Evolutionary conservation across 257 asterid species (phyloP).

Genomic region (Solanum etuberosum): DNA sequence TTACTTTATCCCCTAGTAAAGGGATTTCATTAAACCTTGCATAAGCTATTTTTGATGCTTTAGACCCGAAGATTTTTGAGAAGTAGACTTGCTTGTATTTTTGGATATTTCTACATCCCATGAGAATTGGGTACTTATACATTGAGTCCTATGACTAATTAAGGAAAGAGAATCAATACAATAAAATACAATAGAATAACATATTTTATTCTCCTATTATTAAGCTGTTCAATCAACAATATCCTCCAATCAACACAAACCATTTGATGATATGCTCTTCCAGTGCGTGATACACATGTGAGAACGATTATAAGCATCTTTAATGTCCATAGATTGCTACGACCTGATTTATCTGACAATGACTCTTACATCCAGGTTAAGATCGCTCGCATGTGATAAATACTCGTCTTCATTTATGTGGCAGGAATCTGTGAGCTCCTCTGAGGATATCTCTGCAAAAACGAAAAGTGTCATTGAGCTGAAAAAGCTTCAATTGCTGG

Average conservation of each 20-base stretch:
- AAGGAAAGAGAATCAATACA: background rate
- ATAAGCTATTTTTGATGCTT: background rate
- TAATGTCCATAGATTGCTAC: background rate
- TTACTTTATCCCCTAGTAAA: background rate
- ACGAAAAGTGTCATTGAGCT: constrained; percentile 93
- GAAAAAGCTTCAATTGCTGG: constrained; percentile 95
- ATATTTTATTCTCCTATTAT: background rate
- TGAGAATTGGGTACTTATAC: background rate
- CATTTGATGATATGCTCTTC: background rate
- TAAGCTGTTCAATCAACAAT: background rate
- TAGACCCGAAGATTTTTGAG: background rate
- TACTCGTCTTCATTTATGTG: background rate
- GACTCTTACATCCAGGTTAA: background rate
- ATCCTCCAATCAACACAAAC: background rate
- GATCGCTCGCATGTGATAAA: background rate
- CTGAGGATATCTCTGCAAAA: constrained; percentile 85
- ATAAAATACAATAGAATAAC: background rate
- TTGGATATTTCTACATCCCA: background rate
- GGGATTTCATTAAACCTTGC: background rate
- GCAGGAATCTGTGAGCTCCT: constrained; percentile 87
- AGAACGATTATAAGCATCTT: background rate
- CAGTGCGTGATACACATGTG: background rate
- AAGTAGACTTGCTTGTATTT: background rate
- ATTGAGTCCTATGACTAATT: background rate
- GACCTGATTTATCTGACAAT: background rate